phyloP scores from a whole-genome alignment of 2,329 filamentous ascomycete genomes.

The Didymella pomorum region DNA sequence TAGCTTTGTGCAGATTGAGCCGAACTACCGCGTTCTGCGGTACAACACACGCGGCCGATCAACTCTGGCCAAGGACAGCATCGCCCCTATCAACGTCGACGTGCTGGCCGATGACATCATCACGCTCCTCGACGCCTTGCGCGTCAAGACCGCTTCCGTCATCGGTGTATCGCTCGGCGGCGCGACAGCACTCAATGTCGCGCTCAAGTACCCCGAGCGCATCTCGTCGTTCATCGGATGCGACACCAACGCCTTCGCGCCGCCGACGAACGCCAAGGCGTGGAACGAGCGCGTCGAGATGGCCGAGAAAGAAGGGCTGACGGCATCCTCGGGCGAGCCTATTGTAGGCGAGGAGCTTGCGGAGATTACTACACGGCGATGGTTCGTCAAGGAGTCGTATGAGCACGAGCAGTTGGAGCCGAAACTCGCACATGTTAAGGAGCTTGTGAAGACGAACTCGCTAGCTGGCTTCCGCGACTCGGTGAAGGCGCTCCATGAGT shows the following conservation, averaged over 20 bases:
- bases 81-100: conserved; percentile 63
- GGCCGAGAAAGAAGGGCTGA: conserved; percentile 64
- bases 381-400: conserved; percentile 73
- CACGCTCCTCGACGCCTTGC: conserved; percentile 71
- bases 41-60: conserved; percentile 79
- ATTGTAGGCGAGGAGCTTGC: conserved; percentile 72
- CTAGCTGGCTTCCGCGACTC: conserved; percentile 73
- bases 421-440: conserved; percentile 66
- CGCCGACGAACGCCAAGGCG: conserved; percentile 75
- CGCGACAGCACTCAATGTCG: conserved; percentile 77
- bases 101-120: conserved; percentile 73
- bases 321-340: conserved; percentile 52
- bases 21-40: conserved; percentile 76
- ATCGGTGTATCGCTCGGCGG: conserved; percentile 85
- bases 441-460: conserved; percentile 74
- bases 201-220: conserved; percentile 69
- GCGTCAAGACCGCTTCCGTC: conserved; percentile 70
- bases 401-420: conserved; percentile 58
- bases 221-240: conserved; percentile 72
- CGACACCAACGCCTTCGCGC: conserved; percentile 79
- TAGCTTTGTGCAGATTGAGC: conserved; percentile 63
- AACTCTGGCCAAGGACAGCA: conserved; percentile 51
- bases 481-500: conserved; percentile 75
- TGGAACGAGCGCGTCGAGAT: conserved; percentile 80
- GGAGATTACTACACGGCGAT: conserved; percentile 73